Percentiles rank a stretch among this genome's conserved stretches.
These are phyloP conservation scores for Lanmaoa rubissima DNA, from an alignment of 768 basidiomycete genomes.

Conservation along the genomic window DNA sequence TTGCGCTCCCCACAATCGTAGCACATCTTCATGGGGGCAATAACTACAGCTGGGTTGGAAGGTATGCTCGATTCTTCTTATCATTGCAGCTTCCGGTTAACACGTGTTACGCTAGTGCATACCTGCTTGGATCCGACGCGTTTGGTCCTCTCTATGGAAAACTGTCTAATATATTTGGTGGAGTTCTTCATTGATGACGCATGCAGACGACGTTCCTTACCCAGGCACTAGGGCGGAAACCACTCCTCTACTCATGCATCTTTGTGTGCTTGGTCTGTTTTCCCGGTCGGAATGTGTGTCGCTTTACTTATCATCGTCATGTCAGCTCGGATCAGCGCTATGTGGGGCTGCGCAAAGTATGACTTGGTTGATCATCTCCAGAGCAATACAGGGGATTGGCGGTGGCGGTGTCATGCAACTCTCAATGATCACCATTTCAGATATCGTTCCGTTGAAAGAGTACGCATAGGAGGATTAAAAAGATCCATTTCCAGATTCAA, in stretches of 20 bases:
- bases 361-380: constrained; percentile 70
- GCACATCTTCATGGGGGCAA: constrained; percentile 57
- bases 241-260: constrained; percentile 63
- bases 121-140: constrained; percentile 65
- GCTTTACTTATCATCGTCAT: not conserved
- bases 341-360: constrained; percentile 80
- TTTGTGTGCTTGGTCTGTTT: constrained; percentile 58
- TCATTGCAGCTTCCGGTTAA: not conserved
- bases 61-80: constrained; percentile 33
- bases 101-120: constrained; percentile 46
- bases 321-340: constrained; percentile 70
- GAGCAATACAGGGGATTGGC: constrained; percentile 82
- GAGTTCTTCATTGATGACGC: not conserved
- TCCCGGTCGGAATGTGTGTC: not conserved
- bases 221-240: constrained; percentile 52
- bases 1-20: constrained; percentile 71
- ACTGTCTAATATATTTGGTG: constrained; percentile 55
- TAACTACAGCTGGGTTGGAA: constrained; percentile 71
- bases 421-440: constrained; percentile 74
- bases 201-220: not conserved
- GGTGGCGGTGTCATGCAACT: constrained; percentile 77
- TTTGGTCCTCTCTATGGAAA: constrained; percentile 76
- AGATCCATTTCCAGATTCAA: not conserved
- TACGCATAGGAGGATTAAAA: constrained; percentile 31
- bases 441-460: constrained; percentile 81